A percentile compares a stretch with the other conserved stretches of the same genome.
These are phyloP conservation scores for Kodamaea fukazawae DNA, from an alignment of 805 yeast genomes.

Conservation along the genomic window DNA sequence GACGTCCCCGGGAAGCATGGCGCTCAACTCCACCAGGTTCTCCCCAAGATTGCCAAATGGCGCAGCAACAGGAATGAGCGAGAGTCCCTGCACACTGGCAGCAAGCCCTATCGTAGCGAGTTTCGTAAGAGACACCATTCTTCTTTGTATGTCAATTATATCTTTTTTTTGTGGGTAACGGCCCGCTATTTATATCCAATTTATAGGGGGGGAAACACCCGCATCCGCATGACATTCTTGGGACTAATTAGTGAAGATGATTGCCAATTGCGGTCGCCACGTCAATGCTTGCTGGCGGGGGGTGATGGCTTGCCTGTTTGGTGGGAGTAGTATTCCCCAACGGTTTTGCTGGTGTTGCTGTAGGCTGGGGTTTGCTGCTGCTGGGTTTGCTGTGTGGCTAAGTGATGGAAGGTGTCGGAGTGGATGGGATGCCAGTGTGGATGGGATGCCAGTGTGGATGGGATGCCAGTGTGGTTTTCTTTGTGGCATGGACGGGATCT, in stretches of 20 bases:
- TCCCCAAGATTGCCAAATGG: slow-evolving; percentile 9
- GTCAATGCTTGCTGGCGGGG: too few relatives aligned
- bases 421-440: too few relatives aligned
- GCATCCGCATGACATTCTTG: not conserved
- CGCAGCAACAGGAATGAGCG: slow-evolving; percentile 20
- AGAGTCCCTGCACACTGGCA: slow-evolving; percentile 18
- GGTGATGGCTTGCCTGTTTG: not conserved
- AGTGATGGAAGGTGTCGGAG: too few relatives aligned
- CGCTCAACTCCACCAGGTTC: slow-evolving; percentile 13
- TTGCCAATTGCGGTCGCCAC: too few relatives aligned
- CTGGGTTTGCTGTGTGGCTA: too few relatives aligned
- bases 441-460: too few relatives aligned
- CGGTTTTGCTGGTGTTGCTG: too few relatives aligned
- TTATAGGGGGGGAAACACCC: slow-evolving; percentile 1
- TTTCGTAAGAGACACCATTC: slow-evolving; percentile 23
- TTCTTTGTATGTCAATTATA: not conserved
- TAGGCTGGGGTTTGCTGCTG: too few relatives aligned
- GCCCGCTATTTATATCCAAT: slow-evolving; percentile 1
- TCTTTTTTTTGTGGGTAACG: slow-evolving; percentile 2
- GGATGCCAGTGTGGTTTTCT: too few relatives aligned
- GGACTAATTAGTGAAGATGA: too few relatives aligned
- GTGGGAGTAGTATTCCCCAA: too few relatives aligned
- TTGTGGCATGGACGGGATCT: too few relatives aligned
- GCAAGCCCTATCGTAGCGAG: slow-evolving; percentile 14
- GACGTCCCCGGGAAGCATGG: slow-evolving; percentile 32